phyloP scores from a whole-genome alignment of 176 grass and related monocot genomes.

The Triticum turgidum region DNA sequence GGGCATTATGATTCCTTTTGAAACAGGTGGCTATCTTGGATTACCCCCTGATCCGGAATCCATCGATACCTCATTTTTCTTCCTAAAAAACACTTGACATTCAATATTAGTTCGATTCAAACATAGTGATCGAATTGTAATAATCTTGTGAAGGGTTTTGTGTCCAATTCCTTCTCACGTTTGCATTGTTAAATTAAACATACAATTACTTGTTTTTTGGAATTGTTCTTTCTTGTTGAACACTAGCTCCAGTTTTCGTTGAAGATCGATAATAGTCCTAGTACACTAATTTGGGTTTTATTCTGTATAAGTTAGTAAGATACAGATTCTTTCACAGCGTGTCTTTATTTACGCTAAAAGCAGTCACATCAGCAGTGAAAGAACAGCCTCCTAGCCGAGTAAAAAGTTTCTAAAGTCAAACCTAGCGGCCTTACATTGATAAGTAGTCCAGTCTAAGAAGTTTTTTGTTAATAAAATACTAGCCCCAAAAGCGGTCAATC shows the following conservation, averaged over 20 bases:
- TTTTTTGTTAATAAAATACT: background rate
- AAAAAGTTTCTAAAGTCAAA: background rate
- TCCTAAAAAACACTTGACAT: background rate
- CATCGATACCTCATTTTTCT: background rate
- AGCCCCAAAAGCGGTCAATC: background rate
- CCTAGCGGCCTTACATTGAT: background rate
- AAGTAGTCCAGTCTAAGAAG: background rate
- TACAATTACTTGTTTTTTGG: background rate
- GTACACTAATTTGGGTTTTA: background rate
- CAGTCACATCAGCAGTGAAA: background rate
- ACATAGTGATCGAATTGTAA: background rate
- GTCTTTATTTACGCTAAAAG: background rate
- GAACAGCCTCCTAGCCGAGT: background rate
- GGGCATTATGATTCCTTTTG: background rate
- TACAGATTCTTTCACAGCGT: background rate
- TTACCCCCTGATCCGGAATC: background rate
- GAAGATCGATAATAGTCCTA: background rate
- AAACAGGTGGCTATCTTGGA: conserved; percentile 12
- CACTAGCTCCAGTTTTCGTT: background rate
- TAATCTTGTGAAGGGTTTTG: background rate
- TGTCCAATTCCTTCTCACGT: background rate
- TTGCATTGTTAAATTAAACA: background rate
- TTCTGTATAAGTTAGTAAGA: background rate
- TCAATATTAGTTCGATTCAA: background rate
- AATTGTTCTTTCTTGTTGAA: background rate